A percentile compares a stretch with the other conserved stretches of the same genome.
phyloP scores from a whole-genome alignment of 108 stramenopile genomes.

The Epithemia pelagica region DNA sequence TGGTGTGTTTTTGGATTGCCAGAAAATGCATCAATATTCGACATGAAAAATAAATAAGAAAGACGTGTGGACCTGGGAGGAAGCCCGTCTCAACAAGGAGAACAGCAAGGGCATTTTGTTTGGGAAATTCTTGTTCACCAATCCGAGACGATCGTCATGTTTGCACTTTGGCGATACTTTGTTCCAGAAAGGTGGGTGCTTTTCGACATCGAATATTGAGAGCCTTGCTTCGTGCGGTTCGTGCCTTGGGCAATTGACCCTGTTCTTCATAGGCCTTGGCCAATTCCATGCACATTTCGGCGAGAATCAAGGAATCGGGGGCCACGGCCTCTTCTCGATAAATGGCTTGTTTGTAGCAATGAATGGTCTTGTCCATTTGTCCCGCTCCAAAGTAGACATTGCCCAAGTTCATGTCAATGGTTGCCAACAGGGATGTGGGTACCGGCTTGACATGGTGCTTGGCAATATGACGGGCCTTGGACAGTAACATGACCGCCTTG shows the following conservation, averaged over 20 bases:
- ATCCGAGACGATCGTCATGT: no score
- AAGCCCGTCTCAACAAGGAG: no score
- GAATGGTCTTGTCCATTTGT: not conserved
- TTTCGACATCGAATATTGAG: not conserved
- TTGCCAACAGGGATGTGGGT: not conserved
- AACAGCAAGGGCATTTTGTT: no score
- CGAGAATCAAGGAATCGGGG: not conserved
- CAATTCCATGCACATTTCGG: not conserved
- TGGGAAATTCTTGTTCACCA: no score
- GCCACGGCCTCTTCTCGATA: not conserved
- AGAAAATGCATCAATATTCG: no score
- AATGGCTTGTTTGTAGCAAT: not conserved
- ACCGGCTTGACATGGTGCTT: not conserved
- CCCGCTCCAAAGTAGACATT: not conserved
- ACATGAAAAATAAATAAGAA: no score
- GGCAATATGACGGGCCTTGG: not conserved
- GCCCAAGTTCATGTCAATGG: not conserved
- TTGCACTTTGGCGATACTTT: not conserved
- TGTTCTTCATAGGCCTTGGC: not conserved
- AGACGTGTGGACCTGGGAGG: no score
- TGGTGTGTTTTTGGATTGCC: no score
- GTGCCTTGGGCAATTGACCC: not conserved
- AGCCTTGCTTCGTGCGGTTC: not conserved
- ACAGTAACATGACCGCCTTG: not conserved
- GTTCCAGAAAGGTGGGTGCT: not conserved